Conservation (phyloP, 1,284 basidiomycete species). For the Coniophora puteana region DNA sequence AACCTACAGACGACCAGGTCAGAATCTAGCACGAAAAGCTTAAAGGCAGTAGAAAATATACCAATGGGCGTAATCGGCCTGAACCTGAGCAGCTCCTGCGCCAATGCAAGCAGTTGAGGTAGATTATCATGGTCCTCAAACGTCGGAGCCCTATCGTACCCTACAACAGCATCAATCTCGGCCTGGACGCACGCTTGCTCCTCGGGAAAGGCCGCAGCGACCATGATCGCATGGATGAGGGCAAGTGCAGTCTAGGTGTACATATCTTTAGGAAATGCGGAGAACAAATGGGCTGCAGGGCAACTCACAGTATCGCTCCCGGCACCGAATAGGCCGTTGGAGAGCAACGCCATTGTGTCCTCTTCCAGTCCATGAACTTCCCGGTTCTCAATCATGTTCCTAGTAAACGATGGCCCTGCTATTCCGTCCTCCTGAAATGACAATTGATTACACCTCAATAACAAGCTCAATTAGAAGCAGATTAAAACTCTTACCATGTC, state of each 20-base stretch:
- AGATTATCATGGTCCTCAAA: slow-evolving; percentile 29
- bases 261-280: not conserved
- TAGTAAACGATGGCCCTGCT: slow-evolving; percentile 25
- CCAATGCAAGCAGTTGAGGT: slow-evolving; percentile 32
- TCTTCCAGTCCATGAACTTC: slow-evolving; percentile 21
- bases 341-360: slow-evolving; percentile 36
- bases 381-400: slow-evolving; percentile 28
- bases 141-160: slow-evolving; percentile 30
- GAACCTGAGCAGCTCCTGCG: slow-evolving; percentile 37
- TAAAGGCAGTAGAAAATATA: too few species aligned
- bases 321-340: slow-evolving; percentile 41
- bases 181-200: slow-evolving; percentile 34
- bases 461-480: too few species aligned
- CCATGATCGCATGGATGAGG: slow-evolving; percentile 36
- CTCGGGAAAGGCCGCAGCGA: slow-evolving; percentile 35
- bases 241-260: slow-evolving; percentile 30
- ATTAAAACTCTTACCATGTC: slow-evolving; percentile 11
- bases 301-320: slow-evolving; percentile 38
- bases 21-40: too few species aligned
- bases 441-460: too few species aligned
- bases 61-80: slow-evolving; percentile 24
- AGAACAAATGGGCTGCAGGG: not conserved
- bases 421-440: slow-evolving; percentile 15
- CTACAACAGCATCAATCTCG: slow-evolving; percentile 35
- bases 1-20: too few species aligned